phyloP scores from a whole-genome alignment of 2,329 filamentous ascomycete species.

The Arthrobotrys conoides region DNA sequence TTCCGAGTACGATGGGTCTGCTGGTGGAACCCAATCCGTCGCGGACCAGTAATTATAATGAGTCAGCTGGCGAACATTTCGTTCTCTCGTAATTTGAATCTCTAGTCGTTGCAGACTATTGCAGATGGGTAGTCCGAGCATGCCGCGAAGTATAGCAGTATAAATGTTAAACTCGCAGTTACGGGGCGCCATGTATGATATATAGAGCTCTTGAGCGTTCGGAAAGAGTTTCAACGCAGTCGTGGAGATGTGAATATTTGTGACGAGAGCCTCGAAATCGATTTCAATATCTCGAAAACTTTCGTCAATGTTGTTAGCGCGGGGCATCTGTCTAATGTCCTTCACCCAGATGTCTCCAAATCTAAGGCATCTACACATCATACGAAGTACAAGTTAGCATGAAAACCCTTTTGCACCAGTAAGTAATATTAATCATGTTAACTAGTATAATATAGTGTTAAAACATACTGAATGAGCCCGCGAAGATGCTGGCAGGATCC shows the following conservation, averaged over 20 bases:
- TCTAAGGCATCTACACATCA: neutral
- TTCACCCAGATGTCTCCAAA: conserved; percentile 5
- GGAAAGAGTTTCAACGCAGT: neutral
- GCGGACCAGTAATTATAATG: conserved; percentile 24
- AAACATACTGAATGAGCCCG: conserved; percentile 11
- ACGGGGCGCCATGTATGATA: conserved; percentile 2
- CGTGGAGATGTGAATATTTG: neutral
- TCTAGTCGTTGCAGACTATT: conserved; percentile 12
- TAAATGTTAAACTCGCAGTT: conserved; percentile 31
- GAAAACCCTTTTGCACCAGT: neutral
- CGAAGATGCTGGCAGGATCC: conserved; percentile 16
- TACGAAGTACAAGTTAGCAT: neutral
- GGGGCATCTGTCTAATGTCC: conserved; percentile 22
- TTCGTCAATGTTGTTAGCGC: conserved; percentile 12
- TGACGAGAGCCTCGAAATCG: conserved; percentile 7
- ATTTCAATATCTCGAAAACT: conserved; percentile 9
- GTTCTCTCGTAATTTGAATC: conserved; percentile 7
- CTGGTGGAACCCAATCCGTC: conserved; percentile 8
- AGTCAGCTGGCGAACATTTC: conserved; percentile 3
- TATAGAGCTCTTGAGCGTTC: conserved; percentile 14
- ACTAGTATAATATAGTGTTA: too few species aligned
- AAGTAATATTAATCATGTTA: too few species aligned
- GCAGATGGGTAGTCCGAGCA: conserved; percentile 6
- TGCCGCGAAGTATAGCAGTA: conserved; percentile 8
- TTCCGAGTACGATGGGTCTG: neutral